Evolutionary conservation across 176 grass and related monocot species (phyloP).

Genomic region (maize (Zea mays)): DNA sequence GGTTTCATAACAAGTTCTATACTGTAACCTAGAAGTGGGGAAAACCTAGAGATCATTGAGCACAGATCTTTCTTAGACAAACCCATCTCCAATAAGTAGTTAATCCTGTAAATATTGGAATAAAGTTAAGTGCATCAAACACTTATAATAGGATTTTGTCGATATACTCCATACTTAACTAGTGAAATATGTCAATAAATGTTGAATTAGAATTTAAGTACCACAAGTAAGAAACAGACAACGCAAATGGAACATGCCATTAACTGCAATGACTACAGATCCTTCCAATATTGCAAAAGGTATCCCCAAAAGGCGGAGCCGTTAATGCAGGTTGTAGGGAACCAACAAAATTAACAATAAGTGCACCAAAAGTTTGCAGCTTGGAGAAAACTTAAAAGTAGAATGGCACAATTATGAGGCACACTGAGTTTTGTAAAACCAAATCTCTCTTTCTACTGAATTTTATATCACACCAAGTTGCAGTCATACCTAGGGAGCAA

Average conservation of each 20-base stretch:
- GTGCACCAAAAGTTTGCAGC: background rate
- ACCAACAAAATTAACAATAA: background rate
- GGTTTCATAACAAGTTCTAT: conserved; percentile 71
- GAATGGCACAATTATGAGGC: background rate
- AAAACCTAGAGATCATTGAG: conserved; percentile 90
- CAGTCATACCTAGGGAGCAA: conserved; percentile 68
- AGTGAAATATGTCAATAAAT: background rate
- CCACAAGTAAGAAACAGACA: background rate
- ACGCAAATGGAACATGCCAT: background rate
- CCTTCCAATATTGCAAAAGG: background rate
- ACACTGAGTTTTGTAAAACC: background rate
- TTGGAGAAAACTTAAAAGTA: conserved; percentile 10
- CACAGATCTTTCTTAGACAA: conserved; percentile 70
- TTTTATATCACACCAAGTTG: conserved; percentile 11
- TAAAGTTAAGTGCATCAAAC: background rate
- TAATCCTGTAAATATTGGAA: conserved; percentile 58
- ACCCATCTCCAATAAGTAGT: conserved; percentile 58
- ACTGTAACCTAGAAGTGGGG: conserved; percentile 80
- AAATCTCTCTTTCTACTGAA: background rate
- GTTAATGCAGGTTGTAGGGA: no score
- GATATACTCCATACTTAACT: conserved; percentile 4
- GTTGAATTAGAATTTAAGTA: background rate
- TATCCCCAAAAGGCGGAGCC: background rate
- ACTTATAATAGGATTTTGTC: background rate
- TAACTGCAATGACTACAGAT: conserved; percentile 1